phyloP scores from a whole-genome alignment of 2,329 filamentous ascomycete species.

The Fusarium albidum region DNA sequence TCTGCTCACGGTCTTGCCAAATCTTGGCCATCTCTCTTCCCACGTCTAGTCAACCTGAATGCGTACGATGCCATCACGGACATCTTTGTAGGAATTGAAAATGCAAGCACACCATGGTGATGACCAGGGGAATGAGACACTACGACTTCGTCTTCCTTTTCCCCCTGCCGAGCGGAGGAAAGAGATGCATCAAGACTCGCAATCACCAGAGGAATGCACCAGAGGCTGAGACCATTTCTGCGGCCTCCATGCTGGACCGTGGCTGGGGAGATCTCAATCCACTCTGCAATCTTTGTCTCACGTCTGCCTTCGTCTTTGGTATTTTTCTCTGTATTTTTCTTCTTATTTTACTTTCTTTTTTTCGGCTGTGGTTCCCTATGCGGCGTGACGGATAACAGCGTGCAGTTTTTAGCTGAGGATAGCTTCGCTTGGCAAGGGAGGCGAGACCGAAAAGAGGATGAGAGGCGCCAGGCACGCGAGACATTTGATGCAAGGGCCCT shows the following conservation, averaged over 20 bases:
- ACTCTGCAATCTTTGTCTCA: not conserved
- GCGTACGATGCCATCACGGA: constrained; percentile 5
- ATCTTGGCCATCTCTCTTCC: not conserved
- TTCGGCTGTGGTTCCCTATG: not conserved
- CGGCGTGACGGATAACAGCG: too few relatives aligned
- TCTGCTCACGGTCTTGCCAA: not conserved
- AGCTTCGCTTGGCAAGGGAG: constrained; percentile 16
- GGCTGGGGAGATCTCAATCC: constrained; percentile 1
- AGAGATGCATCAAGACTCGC: not conserved
- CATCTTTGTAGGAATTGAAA: constrained; percentile 1
- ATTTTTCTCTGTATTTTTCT: not conserved
- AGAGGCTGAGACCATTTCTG: constrained; percentile 14
- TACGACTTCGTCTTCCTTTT: not conserved
- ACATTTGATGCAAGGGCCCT: constrained; percentile 1
- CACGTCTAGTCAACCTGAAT: constrained; percentile 12
- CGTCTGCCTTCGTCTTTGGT: too few relatives aligned
- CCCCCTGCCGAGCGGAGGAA: constrained; percentile 2
- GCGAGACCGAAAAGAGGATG: not conserved
- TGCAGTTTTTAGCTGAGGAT: not conserved
- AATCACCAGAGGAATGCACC: constrained; percentile 30
- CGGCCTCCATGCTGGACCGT: not conserved
- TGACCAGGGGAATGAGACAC: constrained; percentile 15
- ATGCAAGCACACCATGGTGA: not conserved
- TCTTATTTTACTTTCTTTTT: not conserved
- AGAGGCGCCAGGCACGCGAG: not conserved